Base-by-base conservation (phyloP, 805 yeast species). In the Ogataea methanolica region DNA sequence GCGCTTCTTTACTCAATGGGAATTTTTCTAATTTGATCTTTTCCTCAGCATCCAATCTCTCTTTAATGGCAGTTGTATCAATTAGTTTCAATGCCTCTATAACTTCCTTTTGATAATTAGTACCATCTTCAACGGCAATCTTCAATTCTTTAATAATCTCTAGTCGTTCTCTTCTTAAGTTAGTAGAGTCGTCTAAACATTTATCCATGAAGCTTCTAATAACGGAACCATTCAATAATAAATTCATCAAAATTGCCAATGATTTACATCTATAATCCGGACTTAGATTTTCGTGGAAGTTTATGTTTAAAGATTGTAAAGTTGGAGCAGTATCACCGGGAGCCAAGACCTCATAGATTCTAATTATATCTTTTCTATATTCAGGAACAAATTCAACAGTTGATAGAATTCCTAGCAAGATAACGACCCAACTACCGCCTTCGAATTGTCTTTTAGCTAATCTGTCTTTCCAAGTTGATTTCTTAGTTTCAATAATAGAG, bases 401-500 rank as follows among this genome's bases (percentile, higher is more conserved):
- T 19, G 81, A 79, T 38, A 91, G 72, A 2, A 90, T 71, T 33
- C 96, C 96, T 42, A 90, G 63, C 39, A 91, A 64, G 39, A 85
- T 77, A 37, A 85, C 74, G 56, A 88, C 84, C 97, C 97, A 92
- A 46, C 80, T 81, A 4, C 96, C 96, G 57, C 88, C 90, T 56
- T 76, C 80, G 63, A 87, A 94, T 52, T 78, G 78, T 46, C 96
- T 79, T 46, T 79, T 82, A 14, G 82, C 76, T 17, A 92, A 71
- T 37, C 95, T 72, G 31, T 86, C 95, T 49, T 82, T 79, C 97
- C 98, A 94, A 12, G 82, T 66, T 0, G 70, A 67, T 39, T 82
- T 82, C 46, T 84, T 71, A 62, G 80, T 77, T 48, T 82, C 79
- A 55, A 86, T 67, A 3, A 70, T 66, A 1, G 66, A 56, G 50